phyloP scores from a whole-genome alignment of 371 early-diverging fungal genomes.

The Cokeromyces recurvatus region DNA sequence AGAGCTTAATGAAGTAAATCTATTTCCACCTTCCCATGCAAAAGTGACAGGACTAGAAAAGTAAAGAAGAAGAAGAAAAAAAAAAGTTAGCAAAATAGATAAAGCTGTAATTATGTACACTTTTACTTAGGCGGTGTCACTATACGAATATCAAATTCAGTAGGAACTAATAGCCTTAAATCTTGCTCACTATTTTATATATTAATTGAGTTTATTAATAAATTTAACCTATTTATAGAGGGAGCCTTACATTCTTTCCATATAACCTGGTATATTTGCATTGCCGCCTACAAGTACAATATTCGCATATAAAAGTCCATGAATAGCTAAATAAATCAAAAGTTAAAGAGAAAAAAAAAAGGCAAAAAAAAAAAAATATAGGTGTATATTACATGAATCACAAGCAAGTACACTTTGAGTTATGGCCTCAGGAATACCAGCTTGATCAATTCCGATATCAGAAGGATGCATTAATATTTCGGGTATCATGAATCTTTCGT shows the following conservation, averaged over 20 bases:
- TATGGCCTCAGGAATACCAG: conserved; percentile 78
- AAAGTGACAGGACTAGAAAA: conserved; percentile 42
- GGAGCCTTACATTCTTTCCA: conserved; percentile 57
- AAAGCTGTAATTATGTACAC: no score
- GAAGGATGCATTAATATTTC: conserved; percentile 81
- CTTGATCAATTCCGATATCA: conserved; percentile 82
- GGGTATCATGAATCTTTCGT: conserved; percentile 83
- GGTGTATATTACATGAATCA: conserved; percentile 48
- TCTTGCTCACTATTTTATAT: conserved; percentile 45
- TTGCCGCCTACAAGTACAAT: conserved; percentile 78
- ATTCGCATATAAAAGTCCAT: conserved; percentile 69
- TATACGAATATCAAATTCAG: conserved; percentile 61
- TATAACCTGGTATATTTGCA: conserved; percentile 63
- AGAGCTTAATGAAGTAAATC: conserved; percentile 36
- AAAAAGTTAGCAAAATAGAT: neutral
- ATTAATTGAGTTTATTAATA: neutral
- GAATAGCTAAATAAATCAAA: conserved; percentile 22
- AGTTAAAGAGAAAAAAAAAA: neutral
- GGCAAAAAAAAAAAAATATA: neutral
- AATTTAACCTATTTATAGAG: neutral
- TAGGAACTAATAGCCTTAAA: conserved; percentile 58
- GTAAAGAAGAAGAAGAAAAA: neutral
- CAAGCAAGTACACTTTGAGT: conserved; percentile 57
- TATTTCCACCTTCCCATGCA: conserved; percentile 53
- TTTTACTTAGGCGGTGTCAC: conserved; percentile 60